phyloP scores from a whole-genome alignment of 345 rosid species.

The Eucalyptus albens region DNA sequence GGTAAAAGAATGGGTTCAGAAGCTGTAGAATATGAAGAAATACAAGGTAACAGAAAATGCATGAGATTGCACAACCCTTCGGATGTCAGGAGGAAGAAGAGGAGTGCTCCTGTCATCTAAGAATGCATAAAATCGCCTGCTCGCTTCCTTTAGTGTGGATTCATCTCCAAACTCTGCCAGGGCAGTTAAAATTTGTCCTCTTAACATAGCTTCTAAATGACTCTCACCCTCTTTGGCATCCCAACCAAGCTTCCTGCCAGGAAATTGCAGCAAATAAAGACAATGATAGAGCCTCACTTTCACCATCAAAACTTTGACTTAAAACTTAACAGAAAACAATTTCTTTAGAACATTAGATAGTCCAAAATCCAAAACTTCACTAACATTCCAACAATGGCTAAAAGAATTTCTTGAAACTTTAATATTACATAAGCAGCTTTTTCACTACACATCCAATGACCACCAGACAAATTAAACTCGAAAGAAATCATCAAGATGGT shows the following conservation, averaged over 20 bases:
- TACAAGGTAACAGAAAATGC: background rate
- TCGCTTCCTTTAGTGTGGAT: conserved; percentile 55
- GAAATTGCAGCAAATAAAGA: background rate
- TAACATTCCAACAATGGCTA: background rate
- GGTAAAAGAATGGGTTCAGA: background rate
- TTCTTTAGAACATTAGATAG: background rate
- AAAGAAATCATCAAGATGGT: background rate
- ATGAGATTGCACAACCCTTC: conserved; percentile 39
- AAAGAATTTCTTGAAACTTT: background rate
- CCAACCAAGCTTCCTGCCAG: conserved; percentile 81
- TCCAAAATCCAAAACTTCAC: background rate
- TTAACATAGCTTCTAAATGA: conserved; percentile 84
- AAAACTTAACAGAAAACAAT: background rate
- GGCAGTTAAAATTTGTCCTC: conserved; percentile 85
- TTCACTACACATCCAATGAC: background rate
- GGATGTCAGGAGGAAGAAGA: conserved; percentile 76
- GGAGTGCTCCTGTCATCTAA: conserved; percentile 68
- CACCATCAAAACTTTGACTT: background rate
- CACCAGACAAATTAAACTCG: background rate
- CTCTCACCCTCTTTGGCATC: conserved; percentile 83
- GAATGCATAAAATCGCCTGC: conserved; percentile 60
- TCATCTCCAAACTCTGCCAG: conserved; percentile 69
- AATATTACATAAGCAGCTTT: background rate
- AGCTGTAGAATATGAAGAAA: background rate
- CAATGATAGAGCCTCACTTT: background rate